Conservation (phyloP, 1,139 yeast species). For the Scheffersomyces segobiensis region DNA sequence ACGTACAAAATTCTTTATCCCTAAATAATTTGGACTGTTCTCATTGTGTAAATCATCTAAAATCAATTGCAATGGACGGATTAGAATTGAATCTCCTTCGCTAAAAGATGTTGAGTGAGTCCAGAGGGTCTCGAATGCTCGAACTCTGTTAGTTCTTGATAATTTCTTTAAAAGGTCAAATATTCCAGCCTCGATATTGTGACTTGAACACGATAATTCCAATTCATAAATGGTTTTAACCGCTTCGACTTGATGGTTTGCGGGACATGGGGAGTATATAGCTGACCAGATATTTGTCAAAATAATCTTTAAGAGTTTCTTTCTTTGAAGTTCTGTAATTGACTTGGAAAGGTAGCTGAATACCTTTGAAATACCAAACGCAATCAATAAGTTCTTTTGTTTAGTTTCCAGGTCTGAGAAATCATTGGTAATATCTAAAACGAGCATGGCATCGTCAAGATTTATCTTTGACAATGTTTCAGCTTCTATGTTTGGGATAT, state of each 20-base stretch:
- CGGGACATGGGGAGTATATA: constrained; percentile 45
- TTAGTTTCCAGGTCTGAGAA: constrained; percentile 14
- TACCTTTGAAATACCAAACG: constrained; percentile 51
- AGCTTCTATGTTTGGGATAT: constrained; percentile 8
- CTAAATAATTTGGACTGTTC: constrained; percentile 40
- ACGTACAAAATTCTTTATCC: constrained; percentile 59
- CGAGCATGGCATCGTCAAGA: constrained; percentile 32
- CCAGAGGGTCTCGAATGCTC: constrained; percentile 62
- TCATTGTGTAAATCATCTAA: constrained; percentile 58
- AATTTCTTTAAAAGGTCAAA: constrained; percentile 47
- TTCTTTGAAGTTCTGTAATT: constrained; percentile 24
- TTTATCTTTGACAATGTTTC: constrained; percentile 10
- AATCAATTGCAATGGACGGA: constrained; percentile 66
- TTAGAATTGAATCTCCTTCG: constrained; percentile 49
- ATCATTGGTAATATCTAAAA: constrained; percentile 11
- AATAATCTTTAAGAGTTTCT: constrained; percentile 34
- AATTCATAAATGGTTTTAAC: constrained; percentile 53
- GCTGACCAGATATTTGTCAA: constrained; percentile 49
- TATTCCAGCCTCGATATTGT: constrained; percentile 62
- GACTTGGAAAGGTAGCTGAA: constrained; percentile 37
- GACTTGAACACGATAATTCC: constrained; percentile 33
- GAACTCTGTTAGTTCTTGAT: constrained; percentile 36
- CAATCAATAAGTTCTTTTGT: constrained; percentile 21
- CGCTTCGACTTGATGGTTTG: constrained; percentile 59
- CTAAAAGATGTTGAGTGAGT: constrained; percentile 47